Evolutionary conservation across 345 rosid genomes (phyloP), one percentile per base, ranked within the genome.

Genomic region (Salix koriyanagi): DNA sequence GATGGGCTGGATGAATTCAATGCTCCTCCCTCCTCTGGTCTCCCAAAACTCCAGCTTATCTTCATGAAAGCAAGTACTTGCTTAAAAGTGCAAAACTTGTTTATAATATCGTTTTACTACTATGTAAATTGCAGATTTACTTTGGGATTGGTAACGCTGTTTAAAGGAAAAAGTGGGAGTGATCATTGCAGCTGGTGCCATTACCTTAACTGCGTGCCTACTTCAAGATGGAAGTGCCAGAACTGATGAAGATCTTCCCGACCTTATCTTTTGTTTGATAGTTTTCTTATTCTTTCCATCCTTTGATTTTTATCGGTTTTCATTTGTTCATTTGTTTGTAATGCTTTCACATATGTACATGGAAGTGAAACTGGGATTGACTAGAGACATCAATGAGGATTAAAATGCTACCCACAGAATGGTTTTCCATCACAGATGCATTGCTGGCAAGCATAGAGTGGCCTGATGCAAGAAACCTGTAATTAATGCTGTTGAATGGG

Each of bases 141-240:
- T 0, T 82, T 90, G 56, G 98, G 91, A 66, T 73, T 88, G 84
- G 92, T 90, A 64, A 88, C 91, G 97, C 87, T 96, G 80, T 91
- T 96, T 77, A 87, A 82, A 83, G 97, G 95, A 75, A 94, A 86
- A 86, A 90, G 90, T 58, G 98, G 90, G 67, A 92, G 92, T 78
- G 81, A 92, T 5, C 92, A 85, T 79, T 96, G 99, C 92, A 91
- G 92, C 79, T 94, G 99, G 99, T 96, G 99, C 90, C 99, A 96
- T 82, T 88, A 89, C 84, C 87, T 96, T 21, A 90, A 90, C 80
- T 94, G 98, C 42, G 91, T 94, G 74, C 98, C 97, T 41, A 92
- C 98, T 65, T 88, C 92, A 2, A 90, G 79, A 61, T 96, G 99
- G 98, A 84, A 86, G 7, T 96, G 99, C 65, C 83, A 84, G 34